Evolutionary conservation across 2,329 filamentous ascomycete genomes (phyloP), one percentile per base, ranked within the genome.

Genomic region (Diaporthe ilicicola): DNA sequence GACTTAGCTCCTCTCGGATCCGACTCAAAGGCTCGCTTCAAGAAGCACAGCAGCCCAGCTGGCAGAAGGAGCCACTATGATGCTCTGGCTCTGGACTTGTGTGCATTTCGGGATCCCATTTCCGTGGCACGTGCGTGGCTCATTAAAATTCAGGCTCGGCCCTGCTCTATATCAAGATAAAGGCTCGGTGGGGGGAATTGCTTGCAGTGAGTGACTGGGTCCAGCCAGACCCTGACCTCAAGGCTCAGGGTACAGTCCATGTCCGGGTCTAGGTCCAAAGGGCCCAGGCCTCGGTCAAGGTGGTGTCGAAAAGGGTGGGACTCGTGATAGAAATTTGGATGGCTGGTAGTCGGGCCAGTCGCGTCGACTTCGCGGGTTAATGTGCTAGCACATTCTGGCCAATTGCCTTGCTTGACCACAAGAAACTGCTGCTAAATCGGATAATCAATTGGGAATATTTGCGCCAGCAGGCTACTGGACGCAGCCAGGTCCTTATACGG

Each of bases 291-390:
- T 50, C 34, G 32, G 29, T 34, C 24, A 24, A 34, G 29, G 42
- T 64, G 24, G 29, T 48, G 59, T 48, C 56, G 44, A 7, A 37
- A 46, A 50, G 59, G 42, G 59, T 64, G 59, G 59, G 59, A 50
- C 42, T 64, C 42, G 19, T 24, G 29, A 29, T 37, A 22, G n/a
- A 37, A 37, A 64, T 24, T 34, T 29, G 44, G 32, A 64, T 48
- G 56, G 56, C 56, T 62, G 56, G 56, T 62, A 9, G 27, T 34
- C 17, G 13, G 39, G 24, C 27, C 56, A 62, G 19, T 19, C n/a
- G 24, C 24, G 19, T 19, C 56, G 56, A 22, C 42, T 27, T 48
- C 24, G 19, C 27, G 17, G 56, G 56, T 24, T 24, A 15, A 61
- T 27, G 56, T 7, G 29, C 39, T 32, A 37, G 37, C 55, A 42